phyloP scores from a whole-genome alignment of 106 monocot species.

The Narthecium ossifragum region DNA sequence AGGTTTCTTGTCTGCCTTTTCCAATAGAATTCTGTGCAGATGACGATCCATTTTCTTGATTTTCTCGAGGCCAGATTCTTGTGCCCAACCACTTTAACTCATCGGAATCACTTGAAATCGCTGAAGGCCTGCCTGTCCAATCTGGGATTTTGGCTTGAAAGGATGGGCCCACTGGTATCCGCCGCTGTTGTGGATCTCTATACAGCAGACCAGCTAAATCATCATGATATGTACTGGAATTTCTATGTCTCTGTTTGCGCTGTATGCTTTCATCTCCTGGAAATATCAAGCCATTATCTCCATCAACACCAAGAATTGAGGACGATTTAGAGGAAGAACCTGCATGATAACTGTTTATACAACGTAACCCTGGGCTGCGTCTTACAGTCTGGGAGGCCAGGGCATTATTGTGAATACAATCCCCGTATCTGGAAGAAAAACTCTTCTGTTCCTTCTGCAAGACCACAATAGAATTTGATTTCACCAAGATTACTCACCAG shows the following conservation, averaged over 20 bases:
- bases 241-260: slow-evolving; percentile 7
- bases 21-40: slow-evolving; percentile 21
- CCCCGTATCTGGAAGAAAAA: slow-evolving; percentile 25
- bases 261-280: background rate
- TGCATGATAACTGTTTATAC: slow-evolving; percentile 7
- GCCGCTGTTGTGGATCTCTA: slow-evolving; percentile 3
- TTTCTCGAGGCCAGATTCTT: slow-evolving; percentile 56
- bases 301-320: slow-evolving; percentile 1
- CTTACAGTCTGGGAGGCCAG: slow-evolving; percentile 15
- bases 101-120: slow-evolving; percentile 17
- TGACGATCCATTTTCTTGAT: slow-evolving; percentile 5
- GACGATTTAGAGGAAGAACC: slow-evolving; percentile 11
- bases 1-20: slow-evolving; percentile 41
- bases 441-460: slow-evolving; percentile 53
- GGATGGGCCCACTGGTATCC: slow-evolving; percentile 15
- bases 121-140: slow-evolving; percentile 24
- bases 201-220: slow-evolving; percentile 6
- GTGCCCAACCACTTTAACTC: slow-evolving; percentile 70
- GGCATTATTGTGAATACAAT: background rate
- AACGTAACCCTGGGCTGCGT: slow-evolving; percentile 29
- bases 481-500: too few relatives aligned
- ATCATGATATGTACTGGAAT: slow-evolving; percentile 4
- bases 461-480: too few relatives aligned
- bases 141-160: slow-evolving; percentile 43
- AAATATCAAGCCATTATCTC: background rate